phyloP scores from a whole-genome alignment of 192 early-diverging fungal species.

The Coemansia sp. region DNA sequence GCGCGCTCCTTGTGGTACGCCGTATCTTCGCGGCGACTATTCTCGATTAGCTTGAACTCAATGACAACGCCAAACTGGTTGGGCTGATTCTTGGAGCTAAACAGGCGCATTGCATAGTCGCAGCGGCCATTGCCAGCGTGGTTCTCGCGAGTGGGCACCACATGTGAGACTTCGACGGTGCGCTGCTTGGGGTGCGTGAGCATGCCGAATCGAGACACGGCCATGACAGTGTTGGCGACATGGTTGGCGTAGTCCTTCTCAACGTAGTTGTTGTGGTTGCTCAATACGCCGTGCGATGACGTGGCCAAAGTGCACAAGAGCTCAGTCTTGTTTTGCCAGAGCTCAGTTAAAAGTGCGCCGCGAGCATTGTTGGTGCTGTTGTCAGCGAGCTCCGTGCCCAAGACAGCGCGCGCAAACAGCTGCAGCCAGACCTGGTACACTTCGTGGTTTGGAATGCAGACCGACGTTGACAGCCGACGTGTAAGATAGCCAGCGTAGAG shows the following conservation, averaged over 20 bases:
- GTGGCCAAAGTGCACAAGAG: slow-evolving; percentile 18
- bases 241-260: slow-evolving; percentile 47
- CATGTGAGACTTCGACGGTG: slow-evolving; percentile 15
- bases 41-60: slow-evolving; percentile 14
- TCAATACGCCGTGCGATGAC: slow-evolving; percentile 32
- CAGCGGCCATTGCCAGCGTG: slow-evolving; percentile 17
- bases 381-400: slow-evolving; percentile 22
- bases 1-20: not conserved
- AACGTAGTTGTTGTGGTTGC: slow-evolving; percentile 33
- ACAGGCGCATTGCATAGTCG: slow-evolving; percentile 28
- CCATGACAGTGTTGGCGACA: slow-evolving; percentile 31
- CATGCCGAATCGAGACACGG: slow-evolving; percentile 30
- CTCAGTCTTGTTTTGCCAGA: slow-evolving; percentile 24
- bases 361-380: slow-evolving; percentile 21
- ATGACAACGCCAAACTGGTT: slow-evolving; percentile 16
- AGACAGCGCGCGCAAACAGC: slow-evolving; percentile 25
- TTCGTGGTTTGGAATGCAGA: slow-evolving; percentile 38
- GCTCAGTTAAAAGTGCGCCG: slow-evolving; percentile 19
- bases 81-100: slow-evolving; percentile 5
- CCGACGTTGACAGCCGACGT: slow-evolving; percentile 2
- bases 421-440: slow-evolving; percentile 24
- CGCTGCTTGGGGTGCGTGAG: slow-evolving; percentile 32
- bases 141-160: slow-evolving; percentile 16
- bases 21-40: not conserved
- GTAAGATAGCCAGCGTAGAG: slow-evolving; percentile 29